Percentiles rank a stretch among this genome's conserved stretches.
Evolutionary conservation across 2,329 filamentous ascomycete species (phyloP).

Genomic region (Aspergillus japonicus): DNA sequence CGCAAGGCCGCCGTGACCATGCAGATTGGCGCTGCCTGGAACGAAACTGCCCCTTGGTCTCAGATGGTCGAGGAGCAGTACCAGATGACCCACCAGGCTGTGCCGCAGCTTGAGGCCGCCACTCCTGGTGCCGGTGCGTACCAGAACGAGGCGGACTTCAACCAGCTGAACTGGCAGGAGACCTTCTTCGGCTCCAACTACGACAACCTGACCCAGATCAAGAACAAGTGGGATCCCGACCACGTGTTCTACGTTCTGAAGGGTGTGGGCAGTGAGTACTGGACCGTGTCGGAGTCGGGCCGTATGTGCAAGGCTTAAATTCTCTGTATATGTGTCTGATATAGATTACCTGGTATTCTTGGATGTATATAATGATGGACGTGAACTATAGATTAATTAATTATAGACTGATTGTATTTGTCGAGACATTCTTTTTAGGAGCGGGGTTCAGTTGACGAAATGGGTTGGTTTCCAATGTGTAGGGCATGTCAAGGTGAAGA

Average conservation of each 20-base stretch:
- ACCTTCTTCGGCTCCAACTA: constrained; percentile 48
- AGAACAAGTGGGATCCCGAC: constrained; percentile 44
- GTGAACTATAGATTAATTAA: neutral
- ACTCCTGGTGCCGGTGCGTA: constrained; percentile 43
- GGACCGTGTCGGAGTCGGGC: constrained; percentile 28
- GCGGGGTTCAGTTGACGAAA: no score
- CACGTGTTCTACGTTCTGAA: constrained; percentile 43
- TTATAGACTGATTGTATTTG: neutral
- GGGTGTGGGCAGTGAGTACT: constrained; percentile 41
- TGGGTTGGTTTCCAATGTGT: no score
- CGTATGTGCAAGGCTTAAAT: constrained; percentile 29
- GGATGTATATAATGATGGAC: neutral
- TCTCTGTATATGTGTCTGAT: neutral
- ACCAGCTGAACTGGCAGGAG: constrained; percentile 41
- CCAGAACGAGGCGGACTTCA: constrained; percentile 45
- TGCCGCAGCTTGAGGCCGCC: constrained; percentile 40
- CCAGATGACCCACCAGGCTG: constrained; percentile 41
- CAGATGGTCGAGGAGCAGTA: constrained; percentile 38
- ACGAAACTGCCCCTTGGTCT: constrained; percentile 38
- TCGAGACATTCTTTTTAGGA: no score
- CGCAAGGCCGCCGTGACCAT: constrained; percentile 40
- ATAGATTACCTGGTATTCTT: neutral
- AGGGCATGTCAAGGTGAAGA: no score
- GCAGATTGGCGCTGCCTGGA: constrained; percentile 36
- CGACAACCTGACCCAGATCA: constrained; percentile 34